Base-by-base conservation (phyloP, 305 asterid genomes). In the Ilex paraguariensis region DNA sequence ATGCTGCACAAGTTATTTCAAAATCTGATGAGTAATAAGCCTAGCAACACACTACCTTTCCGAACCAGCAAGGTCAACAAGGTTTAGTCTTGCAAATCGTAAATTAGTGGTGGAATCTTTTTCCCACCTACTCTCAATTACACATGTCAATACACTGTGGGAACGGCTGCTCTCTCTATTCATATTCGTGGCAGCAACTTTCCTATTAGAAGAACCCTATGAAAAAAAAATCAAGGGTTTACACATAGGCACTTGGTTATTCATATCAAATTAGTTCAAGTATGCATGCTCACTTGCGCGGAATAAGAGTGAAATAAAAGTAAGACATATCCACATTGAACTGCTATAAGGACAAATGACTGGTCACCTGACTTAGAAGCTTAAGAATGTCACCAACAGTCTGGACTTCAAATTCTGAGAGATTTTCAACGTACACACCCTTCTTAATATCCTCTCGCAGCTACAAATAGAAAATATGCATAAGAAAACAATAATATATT, bases 151-250 rank as follows among this genome's bases (percentile, higher is more conserved):
- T 59, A 93, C 99, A 75, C 99, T 81, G 71, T 93, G 99, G 10
- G 99, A 93, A 42, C 99, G 97, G 60, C 99, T 93, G 80, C 99
- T 93, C 84, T 90, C 99, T 80, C 95, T 88, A 79, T 93, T 93
- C 99, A 93, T 93, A 71, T 90, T 90, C 60, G 99, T 93, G 6
- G 99, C 87, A 53, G 97, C 99, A 69, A 93, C 99, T 78, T 63
- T 93, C 68, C 99, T 86, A 64, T 86, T 93, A 63, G 90, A 80
- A 70, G 96, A 84, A 59, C 99, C 99, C 99, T 93, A 60, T 64
- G 54, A 49, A 71, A 71, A 62, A 62, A 61, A 75, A 32, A 36
- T 57, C 10, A 73, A 52, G 36, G 39, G 5, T 49, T 49, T 36
- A 36, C 42, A 36, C 42, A n/a, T n/a, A 36, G 42, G 6, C 42